Conservation (phyloP, 768 basidiomycete species). For the Myochromella boudieri region DNA sequence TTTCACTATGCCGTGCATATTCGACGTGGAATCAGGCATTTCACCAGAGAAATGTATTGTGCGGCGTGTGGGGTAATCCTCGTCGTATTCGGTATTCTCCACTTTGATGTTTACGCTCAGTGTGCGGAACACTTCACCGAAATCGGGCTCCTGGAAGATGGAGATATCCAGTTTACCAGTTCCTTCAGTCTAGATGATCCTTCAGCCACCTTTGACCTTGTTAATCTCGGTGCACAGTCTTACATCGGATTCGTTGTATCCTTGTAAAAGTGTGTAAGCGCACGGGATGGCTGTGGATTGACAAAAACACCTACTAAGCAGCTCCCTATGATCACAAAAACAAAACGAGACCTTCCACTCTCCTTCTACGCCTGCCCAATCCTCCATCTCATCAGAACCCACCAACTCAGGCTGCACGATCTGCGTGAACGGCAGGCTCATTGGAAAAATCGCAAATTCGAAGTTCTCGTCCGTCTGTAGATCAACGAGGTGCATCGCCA, state of each 20-base stretch:
- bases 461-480: conserved; percentile 31
- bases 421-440: conserved; percentile 58
- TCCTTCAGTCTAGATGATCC: conserved; percentile 24
- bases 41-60: conserved; percentile 54
- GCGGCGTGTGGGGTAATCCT: conserved; percentile 48
- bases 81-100: conserved; percentile 40
- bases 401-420: conserved; percentile 40
- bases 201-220: neutral
- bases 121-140: conserved; percentile 52
- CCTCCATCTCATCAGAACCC: conserved; percentile 35
- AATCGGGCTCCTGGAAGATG: conserved; percentile 50
- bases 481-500: conserved; percentile 54
- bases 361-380: conserved; percentile 64
- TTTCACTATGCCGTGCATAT: conserved; percentile 52
- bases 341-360: conserved; percentile 64
- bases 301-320: conserved; percentile 49
- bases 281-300: neutral
- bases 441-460: conserved; percentile 37
- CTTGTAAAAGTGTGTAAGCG: conserved; percentile 7
- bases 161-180: conserved; percentile 36
- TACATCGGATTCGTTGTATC: conserved; percentile 43
- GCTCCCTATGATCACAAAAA: conserved; percentile 67
- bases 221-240: conserved; percentile 13
- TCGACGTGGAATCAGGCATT: conserved; percentile 43
- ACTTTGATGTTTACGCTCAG: conserved; percentile 48